A percentile compares a stretch with the other conserved stretches of the same genome.
phyloP scores from a whole-genome alignment of 2,329 filamentous ascomycete genomes.

The Alternaria longipes region DNA sequence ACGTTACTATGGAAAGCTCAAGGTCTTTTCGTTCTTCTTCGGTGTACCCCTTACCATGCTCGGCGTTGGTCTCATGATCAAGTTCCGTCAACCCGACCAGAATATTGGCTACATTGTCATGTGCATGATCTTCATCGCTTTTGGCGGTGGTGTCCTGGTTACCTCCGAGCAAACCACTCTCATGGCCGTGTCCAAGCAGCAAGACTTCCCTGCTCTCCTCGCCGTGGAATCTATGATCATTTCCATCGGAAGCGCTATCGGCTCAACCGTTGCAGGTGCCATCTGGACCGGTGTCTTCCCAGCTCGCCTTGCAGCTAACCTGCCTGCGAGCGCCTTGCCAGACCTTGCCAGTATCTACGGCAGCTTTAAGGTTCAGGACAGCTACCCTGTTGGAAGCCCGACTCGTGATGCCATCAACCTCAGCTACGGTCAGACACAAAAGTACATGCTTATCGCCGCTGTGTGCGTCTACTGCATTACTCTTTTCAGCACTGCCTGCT shows the following conservation, averaged over 20 bases:
- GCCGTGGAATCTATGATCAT: conserved; percentile 67
- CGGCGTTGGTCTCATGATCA: conserved; percentile 50
- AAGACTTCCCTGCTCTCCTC: conserved; percentile 44
- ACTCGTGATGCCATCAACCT: conserved; percentile 56
- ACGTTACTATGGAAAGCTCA: conserved; percentile 42
- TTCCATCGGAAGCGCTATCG: conserved; percentile 61
- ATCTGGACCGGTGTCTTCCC: conserved; percentile 72
- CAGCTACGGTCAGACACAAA: conserved; percentile 50
- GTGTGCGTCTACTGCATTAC: conserved; percentile 40
- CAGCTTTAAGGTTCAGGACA: conserved; percentile 63
- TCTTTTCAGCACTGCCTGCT: conserved; percentile 36
- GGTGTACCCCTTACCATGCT: conserved; percentile 46
- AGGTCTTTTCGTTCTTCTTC: conserved; percentile 40
- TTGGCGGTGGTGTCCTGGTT: conserved; percentile 47
- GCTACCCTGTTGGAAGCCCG: conserved; percentile 61
- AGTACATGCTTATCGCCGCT: conserved; percentile 50
- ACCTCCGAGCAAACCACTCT: conserved; percentile 47
- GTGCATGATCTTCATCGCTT: conserved; percentile 49
- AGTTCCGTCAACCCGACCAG: conserved; percentile 48
- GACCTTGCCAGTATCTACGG: conserved; percentile 59
- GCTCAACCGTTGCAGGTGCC: conserved; percentile 66
- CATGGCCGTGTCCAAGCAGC: conserved; percentile 46
- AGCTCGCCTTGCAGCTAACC: conserved; percentile 54
- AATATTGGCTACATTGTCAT: conserved; percentile 48
- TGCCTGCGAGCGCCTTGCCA: conserved; percentile 57